Evolutionary conservation across 2,329 filamentous ascomycete genomes (phyloP), one percentile per base, ranked within the genome.

Genomic region (Sclerotinia spermophila): DNA sequence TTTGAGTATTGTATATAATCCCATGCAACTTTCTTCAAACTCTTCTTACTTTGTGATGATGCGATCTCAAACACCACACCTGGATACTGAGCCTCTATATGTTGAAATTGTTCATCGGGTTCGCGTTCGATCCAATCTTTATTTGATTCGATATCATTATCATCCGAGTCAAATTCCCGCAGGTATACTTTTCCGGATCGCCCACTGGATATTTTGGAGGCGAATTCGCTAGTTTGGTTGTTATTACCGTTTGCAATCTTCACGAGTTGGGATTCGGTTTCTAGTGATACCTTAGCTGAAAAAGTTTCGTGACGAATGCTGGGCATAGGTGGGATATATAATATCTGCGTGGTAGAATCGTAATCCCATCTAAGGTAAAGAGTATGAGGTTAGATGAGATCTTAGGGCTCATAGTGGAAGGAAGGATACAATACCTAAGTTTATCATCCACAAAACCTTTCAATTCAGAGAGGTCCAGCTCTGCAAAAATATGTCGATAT

Each of bases 1-100:
- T 74, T 42, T 45, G 71, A 72, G 70, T 27, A 67, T 69, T 71
- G 72, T 70, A 74, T 30, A 59, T 74, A 74, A 59, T 73, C 69
- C 27, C 73, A 65, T 60, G 69, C 67, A 27, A 73, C 67, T 53
- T 70, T 60, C 48, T 67, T 48, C 53, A 74, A 69, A 45, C 38
- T 60, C 53, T 71, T 74, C 67, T 53, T 42, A 60, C 71, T 72
- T 64, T 74, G 68, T 53, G 70, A 74, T 70, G 72, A 48, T 55
- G 68, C 55, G 19, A 74, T 70, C 71, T 73, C 71, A 56, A 72
- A 72, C 40, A 73, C 70, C 27, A 74, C 70, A 35, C 71, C 70
- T 53, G 73, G 71, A 68, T 68, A 74, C 61, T 38, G 60, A 53
- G 68, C 70, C 68, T 72, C 71, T 56, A 68, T 58, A 71, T 72